Conservation (phyloP, 2,329 filamentous ascomycete species). For the Raffaelea ambrosiae region DNA sequence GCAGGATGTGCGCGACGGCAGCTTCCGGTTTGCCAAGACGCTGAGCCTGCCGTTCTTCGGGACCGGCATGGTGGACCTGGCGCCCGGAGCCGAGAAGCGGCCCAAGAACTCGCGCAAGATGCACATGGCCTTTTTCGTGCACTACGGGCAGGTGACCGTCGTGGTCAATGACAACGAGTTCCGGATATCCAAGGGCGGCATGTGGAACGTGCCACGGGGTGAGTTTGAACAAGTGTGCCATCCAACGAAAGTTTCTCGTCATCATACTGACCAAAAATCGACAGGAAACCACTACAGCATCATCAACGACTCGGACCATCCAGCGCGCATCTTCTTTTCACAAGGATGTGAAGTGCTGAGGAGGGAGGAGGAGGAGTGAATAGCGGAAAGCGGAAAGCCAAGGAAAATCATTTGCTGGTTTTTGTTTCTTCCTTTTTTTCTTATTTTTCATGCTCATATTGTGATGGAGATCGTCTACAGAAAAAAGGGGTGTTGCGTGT, state of each 20-base stretch:
- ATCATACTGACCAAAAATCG: neutral
- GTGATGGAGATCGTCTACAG: neutral
- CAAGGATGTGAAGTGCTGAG: conserved; percentile 62
- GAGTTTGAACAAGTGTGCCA: conserved; percentile 33
- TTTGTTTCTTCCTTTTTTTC: too few relatives aligned
- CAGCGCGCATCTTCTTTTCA: conserved; percentile 81
- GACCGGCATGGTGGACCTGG: conserved; percentile 81
- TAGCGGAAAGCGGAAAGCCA: too few relatives aligned
- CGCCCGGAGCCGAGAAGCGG: conserved; percentile 73
- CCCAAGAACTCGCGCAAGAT: conserved; percentile 90
- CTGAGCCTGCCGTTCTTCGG: conserved; percentile 80
- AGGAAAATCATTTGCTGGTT: too few relatives aligned
- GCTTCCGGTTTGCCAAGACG: conserved; percentile 85
- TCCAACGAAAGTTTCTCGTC: conserved; percentile 6
- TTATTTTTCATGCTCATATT: too few relatives aligned
- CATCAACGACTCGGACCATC: conserved; percentile 63
- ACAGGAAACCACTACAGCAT: conserved; percentile 92
- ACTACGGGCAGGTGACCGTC: conserved; percentile 72
- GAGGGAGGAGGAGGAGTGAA: conserved; percentile 7
- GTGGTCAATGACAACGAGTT: conserved; percentile 69
- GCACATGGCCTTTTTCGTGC: conserved; percentile 95
- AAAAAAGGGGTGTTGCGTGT: neutral
- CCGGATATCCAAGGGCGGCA: conserved; percentile 75
- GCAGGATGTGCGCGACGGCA: conserved; percentile 51
- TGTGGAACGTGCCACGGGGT: conserved; percentile 95